Evolutionary conservation across 78 protist genomes (phyloP).

Genomic region (Dictyostelium firmibasis): DNA sequence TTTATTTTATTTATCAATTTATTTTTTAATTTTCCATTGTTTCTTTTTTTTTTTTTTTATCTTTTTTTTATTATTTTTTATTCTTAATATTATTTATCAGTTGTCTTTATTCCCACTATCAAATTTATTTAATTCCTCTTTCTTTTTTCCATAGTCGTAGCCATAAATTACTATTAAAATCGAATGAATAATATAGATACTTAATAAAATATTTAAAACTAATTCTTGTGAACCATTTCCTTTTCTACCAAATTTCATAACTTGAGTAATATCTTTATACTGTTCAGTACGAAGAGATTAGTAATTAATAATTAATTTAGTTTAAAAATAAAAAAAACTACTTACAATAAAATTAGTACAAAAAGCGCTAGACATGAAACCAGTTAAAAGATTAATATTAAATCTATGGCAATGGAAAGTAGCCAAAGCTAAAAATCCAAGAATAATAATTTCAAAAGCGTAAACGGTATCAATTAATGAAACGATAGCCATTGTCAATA

Average conservation of each 20-base stretch:
- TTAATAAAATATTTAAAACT: slow-evolving; percentile 4
- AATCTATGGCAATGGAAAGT: neutral
- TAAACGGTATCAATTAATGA: slow-evolving; percentile 30
- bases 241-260: slow-evolving; percentile 25
- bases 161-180: slow-evolving; percentile 64
- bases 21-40: neutral
- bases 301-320: neutral
- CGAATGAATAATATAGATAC: slow-evolving; percentile 32
- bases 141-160: slow-evolving; percentile 41
- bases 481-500: slow-evolving; percentile 5
- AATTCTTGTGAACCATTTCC: slow-evolving; percentile 35
- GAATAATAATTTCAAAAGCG: slow-evolving; percentile 8
- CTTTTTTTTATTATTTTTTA: neutral
- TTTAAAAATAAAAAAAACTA: neutral
- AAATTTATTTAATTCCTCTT: slow-evolving; percentile 5
- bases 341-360: slow-evolving; percentile 70
- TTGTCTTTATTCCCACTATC: neutral
- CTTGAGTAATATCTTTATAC: slow-evolving; percentile 51
- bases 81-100: neutral
- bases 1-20: neutral
- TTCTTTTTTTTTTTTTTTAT: neutral
- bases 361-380: slow-evolving; percentile 52
- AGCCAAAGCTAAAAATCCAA: slow-evolving; percentile 19
- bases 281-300: neutral
- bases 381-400: slow-evolving; percentile 41